phyloP scores from a whole-genome alignment of 148 eudicot genomes.

The Salicornia ramosissima region DNA sequence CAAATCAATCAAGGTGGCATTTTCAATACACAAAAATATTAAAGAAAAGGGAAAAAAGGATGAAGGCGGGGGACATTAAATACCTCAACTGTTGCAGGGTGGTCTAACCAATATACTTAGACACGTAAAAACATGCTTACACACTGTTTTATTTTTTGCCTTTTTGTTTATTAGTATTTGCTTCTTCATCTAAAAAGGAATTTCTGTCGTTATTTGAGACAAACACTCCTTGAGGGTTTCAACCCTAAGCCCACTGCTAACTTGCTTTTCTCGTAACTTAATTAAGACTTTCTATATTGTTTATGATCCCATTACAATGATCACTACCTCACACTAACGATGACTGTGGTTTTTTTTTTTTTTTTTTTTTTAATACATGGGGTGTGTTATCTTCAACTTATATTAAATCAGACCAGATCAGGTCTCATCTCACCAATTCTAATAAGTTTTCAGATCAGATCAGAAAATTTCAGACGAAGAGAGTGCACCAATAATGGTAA shows the following conservation, averaged over 20 bases:
- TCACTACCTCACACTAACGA: no score
- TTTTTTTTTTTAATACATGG: no score
- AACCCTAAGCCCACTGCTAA: not conserved
- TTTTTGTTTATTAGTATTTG: conserved; percentile 5
- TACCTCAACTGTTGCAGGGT: conserved; percentile 25
- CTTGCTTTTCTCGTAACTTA: not conserved
- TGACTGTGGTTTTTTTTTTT: no score
- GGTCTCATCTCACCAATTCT: no score
- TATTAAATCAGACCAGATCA: no score
- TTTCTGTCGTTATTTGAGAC: conserved; percentile 27
- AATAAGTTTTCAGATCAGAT: no score
- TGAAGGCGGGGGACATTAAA: conserved; percentile 34
- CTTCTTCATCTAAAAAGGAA: conserved; percentile 16
- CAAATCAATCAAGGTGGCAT: conserved; percentile 15
- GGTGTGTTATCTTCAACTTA: no score
- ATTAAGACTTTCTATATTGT: not conserved
- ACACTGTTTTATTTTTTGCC: not conserved
- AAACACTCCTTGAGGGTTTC: conserved; percentile 18
- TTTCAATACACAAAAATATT: conserved; percentile 18
- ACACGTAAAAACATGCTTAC: conserved; percentile 20
- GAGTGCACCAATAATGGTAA: no score
- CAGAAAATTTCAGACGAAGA: no score
- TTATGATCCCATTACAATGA: no score
- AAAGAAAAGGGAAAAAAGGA: conserved; percentile 6
- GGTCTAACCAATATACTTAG: conserved; percentile 17